Evolutionary conservation across 2,329 filamentous ascomycete species (phyloP).

Genomic region (Neonectria coccinea): DNA sequence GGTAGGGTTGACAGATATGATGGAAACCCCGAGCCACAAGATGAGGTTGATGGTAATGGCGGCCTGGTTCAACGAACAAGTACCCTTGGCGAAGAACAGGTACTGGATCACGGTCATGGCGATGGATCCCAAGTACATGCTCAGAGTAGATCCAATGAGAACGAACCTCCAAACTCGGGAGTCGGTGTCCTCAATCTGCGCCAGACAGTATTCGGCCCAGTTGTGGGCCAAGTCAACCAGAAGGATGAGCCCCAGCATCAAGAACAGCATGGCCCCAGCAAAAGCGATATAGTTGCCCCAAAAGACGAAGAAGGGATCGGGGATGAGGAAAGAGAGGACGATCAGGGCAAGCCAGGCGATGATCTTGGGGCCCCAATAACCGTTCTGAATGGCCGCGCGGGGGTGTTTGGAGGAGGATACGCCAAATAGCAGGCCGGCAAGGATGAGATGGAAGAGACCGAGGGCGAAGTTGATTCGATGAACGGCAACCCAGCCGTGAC

Average conservation of each 20-base stretch:
- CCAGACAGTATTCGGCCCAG: constrained; percentile 96
- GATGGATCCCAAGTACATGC: constrained; percentile 92
- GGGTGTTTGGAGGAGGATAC: constrained; percentile 89
- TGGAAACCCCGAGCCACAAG: constrained; percentile 82
- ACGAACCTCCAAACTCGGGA: constrained; percentile 86
- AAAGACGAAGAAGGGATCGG: constrained; percentile 92
- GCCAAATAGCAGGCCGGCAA: constrained; percentile 86
- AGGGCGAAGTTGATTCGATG: constrained; percentile 98
- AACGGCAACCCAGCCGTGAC: constrained; percentile 95
- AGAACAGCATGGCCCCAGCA: constrained; percentile 89
- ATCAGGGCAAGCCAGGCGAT: constrained; percentile 89
- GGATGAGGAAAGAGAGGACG: constrained; percentile 94
- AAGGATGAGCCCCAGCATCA: constrained; percentile 90
- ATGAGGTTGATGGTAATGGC: constrained; percentile 95
- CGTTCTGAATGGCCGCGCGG: constrained; percentile 91
- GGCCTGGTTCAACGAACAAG: constrained; percentile 95
- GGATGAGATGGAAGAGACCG: constrained; percentile 89
- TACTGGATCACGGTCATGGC: constrained; percentile 98
- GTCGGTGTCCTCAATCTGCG: constrained; percentile 91
- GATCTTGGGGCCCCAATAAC: constrained; percentile 98
- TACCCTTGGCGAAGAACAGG: constrained; percentile 86
- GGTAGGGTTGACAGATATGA: constrained; percentile 87
- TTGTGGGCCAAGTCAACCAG: constrained; percentile 95
- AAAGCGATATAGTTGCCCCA: constrained; percentile 97
- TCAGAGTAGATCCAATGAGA: constrained; percentile 89